Base-by-base conservation (phyloP, 1,284 basidiomycete genomes). In the Stygiomarasmius scandens region DNA sequence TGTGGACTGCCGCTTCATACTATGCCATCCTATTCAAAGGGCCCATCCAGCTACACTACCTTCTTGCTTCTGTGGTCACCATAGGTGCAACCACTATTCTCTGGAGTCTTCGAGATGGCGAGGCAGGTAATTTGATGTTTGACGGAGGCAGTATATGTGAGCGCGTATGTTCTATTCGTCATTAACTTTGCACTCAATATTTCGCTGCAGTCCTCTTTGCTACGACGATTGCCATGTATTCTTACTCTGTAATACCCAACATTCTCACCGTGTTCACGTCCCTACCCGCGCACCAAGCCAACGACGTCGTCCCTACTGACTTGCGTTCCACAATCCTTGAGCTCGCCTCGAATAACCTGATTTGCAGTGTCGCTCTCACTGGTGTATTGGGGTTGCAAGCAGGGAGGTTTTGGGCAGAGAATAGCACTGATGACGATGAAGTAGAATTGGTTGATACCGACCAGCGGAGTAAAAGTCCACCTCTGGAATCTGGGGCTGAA, bases 111-210 rank as follows among this genome's bases (percentile, higher is more conserved):
- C 77, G 82, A 24, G 90, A 93, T 62, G 84, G 88, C 8, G 74
- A 84, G 63, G 91, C 90, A 1, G 88, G 84, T 36, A 93, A 93
- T 70, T 75, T 93, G 66, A 92, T 93, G 90, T 93, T 93, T 67
- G 90, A 93, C 65, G 90, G 90, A 22, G 91, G 86, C 45, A 92
- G 90, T 69, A 86, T 92, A 64, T 89, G 90, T 92, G 62, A 69
- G 89, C 76, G 27, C 43, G 34, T 23, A 32, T 49, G 19, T 52
- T 22, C 29, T 53, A 36, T 56, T 44, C 32, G 49, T 55, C 51
- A 55, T 23, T 49, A 23, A 3, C 49, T 46, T 49, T 52, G 50
- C n/a, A 41, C 20, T 16, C 47, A 16, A 57, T 44, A 56, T 44
- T 36, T 38, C 41, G 38, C 24, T 52, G 43, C 67, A 93, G 90